Evolutionary conservation across 2,329 filamentous ascomycete genomes (phyloP), one percentile per base, ranked within the genome.

Genomic region (Fusarium bactridioides): DNA sequence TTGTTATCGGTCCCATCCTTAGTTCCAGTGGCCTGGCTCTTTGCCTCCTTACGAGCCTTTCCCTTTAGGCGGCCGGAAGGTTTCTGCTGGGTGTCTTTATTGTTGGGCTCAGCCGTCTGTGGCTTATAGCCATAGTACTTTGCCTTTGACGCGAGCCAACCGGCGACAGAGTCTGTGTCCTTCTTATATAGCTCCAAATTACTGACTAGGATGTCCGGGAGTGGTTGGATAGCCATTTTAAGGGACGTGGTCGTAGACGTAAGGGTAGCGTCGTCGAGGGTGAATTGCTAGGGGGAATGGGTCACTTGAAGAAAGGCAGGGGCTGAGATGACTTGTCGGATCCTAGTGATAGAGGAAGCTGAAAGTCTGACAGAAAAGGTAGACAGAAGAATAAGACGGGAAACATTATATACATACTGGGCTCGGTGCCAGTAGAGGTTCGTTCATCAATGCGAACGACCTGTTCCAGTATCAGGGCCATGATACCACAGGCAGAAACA

Each of bases 21-120:
- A 16, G 10, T 12, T 5, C 13, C 27, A 31, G 27, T 18, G 11
- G 45, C 27, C 27, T 47, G 13, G 19, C n/a, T 44, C 29, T 54
- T 64, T 25, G 64, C 61, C 15, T 60, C 54, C 4, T 59, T 67
- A 2, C 54, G 13, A 13, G 41, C 48, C 4, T 60, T 60, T 21
- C 37, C 31, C 31, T 68, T 68, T 2, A 64, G 31, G 5, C 61
- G 43, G 0, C 43, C 50, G 7, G 43, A 27, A 11, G n/a, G 3
- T 13, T 35, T 27, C 9, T 25, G 11, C 4, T 31, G 35, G 5
- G 13, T 6, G 4, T 41, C 40, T 18, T 51, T 25, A 3, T 21
- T 5, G 6, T n/a, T 5, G 5, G 5, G 6, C 5, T 27, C 15
- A 4, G 9, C 9, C 1, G 3, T 18, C 19, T 18, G 33, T 31